phyloP scores from a whole-genome alignment of 345 rosid species.

The Eucalyptus guilfoylei region DNA sequence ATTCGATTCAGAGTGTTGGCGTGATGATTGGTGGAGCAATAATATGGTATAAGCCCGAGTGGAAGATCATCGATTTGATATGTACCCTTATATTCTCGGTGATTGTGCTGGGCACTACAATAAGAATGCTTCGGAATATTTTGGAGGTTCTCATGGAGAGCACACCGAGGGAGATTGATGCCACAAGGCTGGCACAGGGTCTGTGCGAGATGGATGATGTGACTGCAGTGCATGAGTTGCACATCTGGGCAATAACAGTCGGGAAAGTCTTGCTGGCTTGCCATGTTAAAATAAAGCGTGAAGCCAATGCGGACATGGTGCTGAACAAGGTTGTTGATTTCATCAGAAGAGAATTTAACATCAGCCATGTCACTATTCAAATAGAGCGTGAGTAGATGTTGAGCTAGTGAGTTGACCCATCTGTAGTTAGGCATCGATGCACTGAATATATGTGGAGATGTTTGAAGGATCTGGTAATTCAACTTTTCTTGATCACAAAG shows the following conservation, averaged over 20 bases:
- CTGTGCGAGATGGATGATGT: constrained; percentile 64
- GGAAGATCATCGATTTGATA: constrained; percentile 59
- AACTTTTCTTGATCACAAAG: neutral
- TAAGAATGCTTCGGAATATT: constrained; percentile 54
- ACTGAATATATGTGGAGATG: neutral
- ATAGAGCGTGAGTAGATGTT: constrained; percentile 33
- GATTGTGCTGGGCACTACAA: constrained; percentile 41
- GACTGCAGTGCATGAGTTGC: constrained; percentile 57
- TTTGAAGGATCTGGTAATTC: neutral
- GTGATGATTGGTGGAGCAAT: constrained; percentile 68
- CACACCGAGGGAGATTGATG: constrained; percentile 64
- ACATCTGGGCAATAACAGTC: constrained; percentile 68
- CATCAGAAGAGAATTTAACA: constrained; percentile 41
- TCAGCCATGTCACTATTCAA: constrained; percentile 66
- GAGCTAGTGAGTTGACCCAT: neutral
- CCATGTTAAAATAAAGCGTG: constrained; percentile 49
- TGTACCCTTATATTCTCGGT: constrained; percentile 55
- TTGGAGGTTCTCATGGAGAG: constrained; percentile 74
- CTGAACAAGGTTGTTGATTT: constrained; percentile 46
- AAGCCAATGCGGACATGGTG: constrained; percentile 46
- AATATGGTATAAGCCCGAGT: constrained; percentile 60
- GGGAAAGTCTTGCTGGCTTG: constrained; percentile 62
- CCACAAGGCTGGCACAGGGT: constrained; percentile 53
- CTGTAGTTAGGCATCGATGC: neutral
- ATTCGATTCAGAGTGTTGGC: constrained; percentile 64